Evolutionary conservation across 345 rosid genomes (phyloP), one percentile per base, ranked within the genome.

Genomic region (Noccaea caerulescens): DNA sequence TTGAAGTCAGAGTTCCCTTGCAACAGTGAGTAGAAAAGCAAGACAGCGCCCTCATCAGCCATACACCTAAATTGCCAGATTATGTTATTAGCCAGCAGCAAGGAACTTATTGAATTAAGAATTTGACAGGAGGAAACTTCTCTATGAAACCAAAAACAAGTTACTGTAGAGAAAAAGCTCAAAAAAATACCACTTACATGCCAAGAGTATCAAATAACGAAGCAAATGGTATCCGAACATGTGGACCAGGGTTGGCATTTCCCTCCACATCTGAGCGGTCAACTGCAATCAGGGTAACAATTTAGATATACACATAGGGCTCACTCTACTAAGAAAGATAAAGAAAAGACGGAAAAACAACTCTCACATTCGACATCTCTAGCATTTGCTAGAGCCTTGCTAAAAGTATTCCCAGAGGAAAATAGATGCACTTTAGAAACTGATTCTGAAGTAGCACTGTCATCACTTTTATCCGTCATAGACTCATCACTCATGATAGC

Each of bases 161-260:
- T 7, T 39, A 27, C 6, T 16, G 2, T 30, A 54, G 41, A 67
- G 51, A 43, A 25, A 66, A 51, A 42, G 14, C 42, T 45, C 37
- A 36, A 52, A 45, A 39, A 58, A 33, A 45, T 68, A 51, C n/a
- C 27, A 79, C 97, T 85, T 80, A 92, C 99, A 82, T 83, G 83
- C 98, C 96, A 57, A 95, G 93, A 72, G 98, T 87, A 72, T 92
- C 97, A 80, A 88, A 95, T 37, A 92, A 81, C 30, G 97, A 82
- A 44, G 96, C 97, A 84, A 90, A 94, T 7, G 98, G 94, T 66
- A 95, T 56, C 78, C 89, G 85, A 82, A 88, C 91, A 27, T 77
- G 79, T 34, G 76, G 82, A 58, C 89, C 88, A 78, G 72, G 61
- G 52, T 73, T 77, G 46, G 84, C 82, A 81, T 84, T 86, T 71